These are phyloP conservation scores for Boletus pseudo-olivaceus DNA, from an alignment of 768 basidiomycete species.

Conservation along the genomic window DNA sequence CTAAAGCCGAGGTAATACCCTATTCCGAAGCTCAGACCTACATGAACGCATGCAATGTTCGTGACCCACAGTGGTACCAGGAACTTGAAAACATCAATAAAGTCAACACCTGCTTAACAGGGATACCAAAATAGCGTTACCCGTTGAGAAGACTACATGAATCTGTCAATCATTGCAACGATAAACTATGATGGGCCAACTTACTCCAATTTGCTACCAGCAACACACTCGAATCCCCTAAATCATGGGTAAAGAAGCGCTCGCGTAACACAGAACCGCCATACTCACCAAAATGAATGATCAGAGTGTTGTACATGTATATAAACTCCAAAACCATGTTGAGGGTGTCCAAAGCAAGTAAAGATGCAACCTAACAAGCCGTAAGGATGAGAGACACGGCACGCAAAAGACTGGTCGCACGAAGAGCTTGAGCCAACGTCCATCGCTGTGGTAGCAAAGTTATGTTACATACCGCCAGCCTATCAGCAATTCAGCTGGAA, in stretches of 20 bases:
- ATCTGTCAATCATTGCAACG: not conserved
- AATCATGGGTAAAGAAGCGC: not conserved
- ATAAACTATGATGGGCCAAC: not conserved
- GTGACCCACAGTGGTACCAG: constrained; percentile 23
- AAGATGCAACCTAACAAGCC: constrained; percentile 13
- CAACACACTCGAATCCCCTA: constrained; percentile 17
- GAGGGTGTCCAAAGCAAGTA: constrained; percentile 23
- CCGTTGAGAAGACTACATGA: constrained; percentile 27
- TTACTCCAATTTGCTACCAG: constrained; percentile 22
- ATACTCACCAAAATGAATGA: constrained; percentile 24
- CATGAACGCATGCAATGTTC: not conserved
- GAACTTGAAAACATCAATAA: constrained; percentile 6
- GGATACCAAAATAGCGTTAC: constrained; percentile 9
- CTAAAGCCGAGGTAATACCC: constrained; percentile 26
- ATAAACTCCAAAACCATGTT: constrained; percentile 24
- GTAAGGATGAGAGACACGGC: not conserved
- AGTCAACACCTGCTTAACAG: not conserved
- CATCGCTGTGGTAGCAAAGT: constrained; percentile 12
- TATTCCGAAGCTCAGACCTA: constrained; percentile 2
- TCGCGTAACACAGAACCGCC: not conserved
- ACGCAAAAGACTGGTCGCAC: constrained; percentile 6
- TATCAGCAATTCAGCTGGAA: too few relatives aligned
- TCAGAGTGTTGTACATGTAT: constrained; percentile 25
- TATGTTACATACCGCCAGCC: not conserved
- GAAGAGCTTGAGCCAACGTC: constrained; percentile 22